A percentile compares a stretch with the other conserved stretches of the same genome.
These are phyloP conservation scores for Brassica incana DNA, from an alignment of 345 rosid species.

Conservation along the genomic window DNA sequence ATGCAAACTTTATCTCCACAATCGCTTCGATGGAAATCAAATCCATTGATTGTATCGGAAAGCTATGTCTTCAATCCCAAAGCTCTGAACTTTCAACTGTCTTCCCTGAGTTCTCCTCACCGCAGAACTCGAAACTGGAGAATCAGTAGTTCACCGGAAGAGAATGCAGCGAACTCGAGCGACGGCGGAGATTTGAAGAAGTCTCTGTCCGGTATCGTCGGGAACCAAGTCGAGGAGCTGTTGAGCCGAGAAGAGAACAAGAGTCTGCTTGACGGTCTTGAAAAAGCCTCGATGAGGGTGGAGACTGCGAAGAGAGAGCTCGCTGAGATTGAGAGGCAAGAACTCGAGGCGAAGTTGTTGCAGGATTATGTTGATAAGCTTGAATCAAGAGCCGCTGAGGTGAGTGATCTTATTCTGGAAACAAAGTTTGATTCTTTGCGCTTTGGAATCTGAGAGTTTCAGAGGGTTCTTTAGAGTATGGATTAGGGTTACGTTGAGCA, in stretches of 20 bases:
- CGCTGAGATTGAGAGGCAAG: constrained; percentile 73
- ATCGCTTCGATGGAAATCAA: constrained; percentile 31
- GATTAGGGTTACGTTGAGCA: not conserved
- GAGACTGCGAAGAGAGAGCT: constrained; percentile 71
- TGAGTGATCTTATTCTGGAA: constrained; percentile 6
- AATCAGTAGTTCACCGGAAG: constrained; percentile 41
- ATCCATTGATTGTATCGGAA: constrained; percentile 8
- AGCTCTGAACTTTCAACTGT: not conserved
- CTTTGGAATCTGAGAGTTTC: not conserved
- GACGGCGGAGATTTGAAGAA: constrained; percentile 48
- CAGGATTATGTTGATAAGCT: constrained; percentile 58
- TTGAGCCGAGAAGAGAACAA: constrained; percentile 73
- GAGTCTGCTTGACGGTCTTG: constrained; percentile 70
- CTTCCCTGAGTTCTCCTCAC: not conserved
- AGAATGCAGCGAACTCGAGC: constrained; percentile 19
- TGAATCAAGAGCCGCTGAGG: constrained; percentile 72
- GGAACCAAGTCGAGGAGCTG: constrained; percentile 63
- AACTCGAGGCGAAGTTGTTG: constrained; percentile 54
- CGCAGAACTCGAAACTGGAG: constrained; percentile 35
- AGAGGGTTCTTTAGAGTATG: not conserved
- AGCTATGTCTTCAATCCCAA: not conserved
- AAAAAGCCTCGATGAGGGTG: constrained; percentile 70
- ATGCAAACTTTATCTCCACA: constrained; percentile 27
- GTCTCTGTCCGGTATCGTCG: constrained; percentile 65
- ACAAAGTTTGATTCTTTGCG: not conserved